Base-by-base conservation (phyloP, 345 rosid genomes). In the Citrus trifoliata region DNA sequence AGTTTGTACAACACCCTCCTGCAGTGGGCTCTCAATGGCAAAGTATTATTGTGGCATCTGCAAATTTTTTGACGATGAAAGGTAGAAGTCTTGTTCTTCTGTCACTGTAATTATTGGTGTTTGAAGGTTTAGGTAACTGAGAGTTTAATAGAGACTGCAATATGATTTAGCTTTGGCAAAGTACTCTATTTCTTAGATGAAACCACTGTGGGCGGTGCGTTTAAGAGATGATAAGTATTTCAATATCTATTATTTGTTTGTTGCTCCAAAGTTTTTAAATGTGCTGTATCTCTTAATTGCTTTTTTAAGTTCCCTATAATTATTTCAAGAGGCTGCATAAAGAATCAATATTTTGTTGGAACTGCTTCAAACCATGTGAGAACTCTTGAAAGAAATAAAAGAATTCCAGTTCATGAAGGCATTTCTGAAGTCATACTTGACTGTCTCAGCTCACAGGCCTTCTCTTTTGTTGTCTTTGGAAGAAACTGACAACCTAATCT, bases 11-110 rank as follows among this genome's bases (percentile, higher is more conserved):
- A 88, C 92, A 65, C 86, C 83, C 77, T 88, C 81, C 28, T 93
- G 97, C 83, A 86, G 71, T 40, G 87, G 82, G 37, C 86, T 93
- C 75, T 85, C 92, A 58, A 93, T 91, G 95, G 95, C 94, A 16
- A 89, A 91, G 79, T 93, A 93, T 80, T 93, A 87, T 60, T 93
- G 92, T 85, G 82, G 58, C 67, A 87, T 89, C 71, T 89, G 92
- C 81, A 89, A 87, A 84, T 86, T 87, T 82, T 89, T 87, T 81
- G 92, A 89, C 69, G 89, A 89, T 84, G 92, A 89, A 80, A 87
- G 90, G 92, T 89, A 30, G 22, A 27, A 48, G n/a, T 70, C 28
- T n/a, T 74, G 35, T 61, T 14, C 18, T 25, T 61, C 28, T 61
- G 25, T 61, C 19, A 38, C 65, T 7, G n/a, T 51, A 21, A 28